Evolutionary conservation across 495 filamentous ascomycete genomes (phyloP).

Genomic region (Chaetomium fimeti): DNA sequence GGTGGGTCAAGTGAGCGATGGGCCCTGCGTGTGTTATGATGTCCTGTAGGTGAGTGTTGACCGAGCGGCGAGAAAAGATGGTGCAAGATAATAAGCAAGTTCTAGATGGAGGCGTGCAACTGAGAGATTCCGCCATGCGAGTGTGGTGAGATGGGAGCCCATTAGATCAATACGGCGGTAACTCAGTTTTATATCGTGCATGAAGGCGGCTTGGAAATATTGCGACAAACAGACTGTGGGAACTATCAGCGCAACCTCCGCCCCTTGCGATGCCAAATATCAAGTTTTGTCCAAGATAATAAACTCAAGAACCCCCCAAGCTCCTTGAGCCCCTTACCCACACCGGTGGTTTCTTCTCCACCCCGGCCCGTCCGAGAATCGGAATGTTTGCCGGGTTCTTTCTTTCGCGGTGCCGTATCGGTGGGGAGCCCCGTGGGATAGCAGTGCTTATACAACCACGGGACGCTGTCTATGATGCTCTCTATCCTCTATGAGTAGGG

Average conservation of each 20-base stretch:
- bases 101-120: background rate
- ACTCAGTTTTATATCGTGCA: too few relatives aligned
- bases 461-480: constrained; percentile 14
- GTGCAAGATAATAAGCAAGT: too few relatives aligned
- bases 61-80: too few relatives aligned
- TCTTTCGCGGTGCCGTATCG: background rate
- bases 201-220: background rate
- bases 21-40: too few relatives aligned
- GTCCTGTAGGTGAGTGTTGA: too few relatives aligned
- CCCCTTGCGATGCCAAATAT: background rate
- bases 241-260: background rate
- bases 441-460: background rate
- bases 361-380: background rate
- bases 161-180: too few relatives aligned
- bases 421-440: background rate
- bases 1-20: too few relatives aligned
- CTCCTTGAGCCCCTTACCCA: too few relatives aligned
- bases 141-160: too few relatives aligned
- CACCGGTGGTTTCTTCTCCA: too few relatives aligned
- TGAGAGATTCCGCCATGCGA: background rate
- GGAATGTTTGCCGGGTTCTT: background rate
- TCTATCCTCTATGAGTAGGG: constrained; percentile 19
- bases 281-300: background rate
- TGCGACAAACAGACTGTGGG: background rate
- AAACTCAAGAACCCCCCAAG: too few relatives aligned